Evolutionary conservation across 176 grass and related monocot species (phyloP).

Genomic region (Carex littledalei): DNA sequence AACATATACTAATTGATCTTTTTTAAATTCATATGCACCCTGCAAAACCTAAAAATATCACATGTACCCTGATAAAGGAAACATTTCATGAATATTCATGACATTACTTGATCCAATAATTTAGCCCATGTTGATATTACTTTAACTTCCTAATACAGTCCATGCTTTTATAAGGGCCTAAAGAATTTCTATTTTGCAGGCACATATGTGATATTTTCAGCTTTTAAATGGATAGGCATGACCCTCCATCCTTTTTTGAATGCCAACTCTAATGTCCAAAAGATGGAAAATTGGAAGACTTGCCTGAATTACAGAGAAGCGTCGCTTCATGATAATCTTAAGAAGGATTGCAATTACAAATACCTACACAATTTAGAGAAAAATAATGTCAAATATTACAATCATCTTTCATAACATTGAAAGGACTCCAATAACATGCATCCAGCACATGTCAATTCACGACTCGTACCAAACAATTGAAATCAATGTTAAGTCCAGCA

Average conservation of each 20-base stretch:
- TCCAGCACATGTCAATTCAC: not conserved
- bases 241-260: not conserved
- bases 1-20: slow-evolving; percentile 38
- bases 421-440: not conserved
- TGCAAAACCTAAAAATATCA: not conserved
- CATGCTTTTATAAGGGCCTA: not conserved
- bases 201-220: not conserved
- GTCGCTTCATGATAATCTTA: slow-evolving; percentile 87
- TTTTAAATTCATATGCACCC: slow-evolving; percentile 7
- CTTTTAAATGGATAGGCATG: not conserved
- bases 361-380: slow-evolving; percentile 50
- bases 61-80: not conserved
- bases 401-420: not conserved
- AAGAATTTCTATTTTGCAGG: not conserved
- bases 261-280: not conserved
- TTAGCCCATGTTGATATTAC: not conserved
- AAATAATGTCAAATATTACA: not conserved
- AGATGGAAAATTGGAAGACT: slow-evolving; percentile 25
- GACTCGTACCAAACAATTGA: not conserved
- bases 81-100: not conserved
- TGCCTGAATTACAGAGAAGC: slow-evolving; percentile 83
- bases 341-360: slow-evolving; percentile 89
- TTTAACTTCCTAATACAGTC: not conserved
- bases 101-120: not conserved
- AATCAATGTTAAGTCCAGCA: not conserved